Base-by-base conservation (phyloP, 768 basidiomycete species). In the Trametes villosa region DNA sequence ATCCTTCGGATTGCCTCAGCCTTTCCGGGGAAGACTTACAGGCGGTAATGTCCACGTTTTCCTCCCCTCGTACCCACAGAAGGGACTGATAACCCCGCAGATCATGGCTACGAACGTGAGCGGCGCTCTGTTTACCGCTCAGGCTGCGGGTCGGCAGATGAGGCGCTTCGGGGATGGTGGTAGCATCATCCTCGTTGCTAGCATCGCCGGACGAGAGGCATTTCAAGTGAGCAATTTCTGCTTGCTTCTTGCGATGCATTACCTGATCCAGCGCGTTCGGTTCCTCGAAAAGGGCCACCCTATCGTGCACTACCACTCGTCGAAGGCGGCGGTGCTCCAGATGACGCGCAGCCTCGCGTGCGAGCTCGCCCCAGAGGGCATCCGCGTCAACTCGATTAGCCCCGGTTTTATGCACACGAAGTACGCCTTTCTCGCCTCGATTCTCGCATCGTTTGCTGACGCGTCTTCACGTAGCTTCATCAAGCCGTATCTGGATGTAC, bases 321-420 rank as follows among this genome's bases (percentile, higher is more conserved):
- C 85, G 75, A 91, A 91, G 72, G 80, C 85, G 1, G 89, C 83
- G 1, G 86, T 91, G 17, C 73, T 89, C 30, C 89, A 91, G 72
- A 87, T 89, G 86, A 83, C 79, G 2, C 82, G 90, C 36, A 88
- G 85, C 68, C 86, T 91, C 86, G 90, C 89, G 4, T 89, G 87
- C 66, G 89, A 91, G 67, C 80, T 91, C 0, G 90, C 86, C 0
- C 72, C 66, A 18, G 75, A 85, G 70, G 73, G 77, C 0, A 89
- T 91, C 46, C 80, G 89, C 1, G 87, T 90, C 56, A 91, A 91
- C 70, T 78, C 85, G 7, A 76, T 91, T 48, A 90, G 89, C 8
- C 89, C 88, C 0, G 89, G 89, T 2, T 81, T 86, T 89, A 26
- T 84, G 86, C 65, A 91, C 88, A 49, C 24, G 59, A 26, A 24